Evolutionary conservation across 805 yeast genomes (phyloP).

Genomic region (Hanseniaspora guilliermondii): DNA sequence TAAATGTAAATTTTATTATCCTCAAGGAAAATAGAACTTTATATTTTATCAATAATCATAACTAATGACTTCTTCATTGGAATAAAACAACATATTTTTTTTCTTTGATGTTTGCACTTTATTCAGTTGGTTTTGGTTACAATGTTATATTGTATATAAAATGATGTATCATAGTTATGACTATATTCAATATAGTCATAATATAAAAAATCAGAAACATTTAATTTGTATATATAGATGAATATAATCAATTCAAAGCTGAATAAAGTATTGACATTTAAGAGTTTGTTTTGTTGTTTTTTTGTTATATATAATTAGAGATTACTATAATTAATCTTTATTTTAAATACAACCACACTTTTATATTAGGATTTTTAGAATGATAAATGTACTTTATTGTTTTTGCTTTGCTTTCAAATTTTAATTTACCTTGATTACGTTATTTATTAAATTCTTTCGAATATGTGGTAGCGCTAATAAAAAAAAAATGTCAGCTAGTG

Average conservation of each 20-base stretch:
- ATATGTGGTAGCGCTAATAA: no score
- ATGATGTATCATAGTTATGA: neutral
- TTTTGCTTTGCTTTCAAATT: neutral
- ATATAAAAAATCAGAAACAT: neutral
- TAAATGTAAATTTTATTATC: slow-evolving; percentile 30
- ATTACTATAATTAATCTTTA: neutral
- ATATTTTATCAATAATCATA: neutral
- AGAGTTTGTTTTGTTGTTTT: neutral
- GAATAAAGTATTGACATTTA: no score
- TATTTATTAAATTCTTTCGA: no score
- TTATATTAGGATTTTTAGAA: neutral
- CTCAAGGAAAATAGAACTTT: neutral
- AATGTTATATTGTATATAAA: neutral
- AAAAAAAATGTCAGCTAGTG: no score
- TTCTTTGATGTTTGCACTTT: neutral
- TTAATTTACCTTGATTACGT: neutral
- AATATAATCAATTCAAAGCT: neutral
- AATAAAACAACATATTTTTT: neutral
- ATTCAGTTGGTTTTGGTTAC: neutral
- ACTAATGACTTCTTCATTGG: neutral
- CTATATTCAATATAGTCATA: neutral
- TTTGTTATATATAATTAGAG: neutral
- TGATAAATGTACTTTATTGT: neutral
- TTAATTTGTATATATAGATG: neutral
- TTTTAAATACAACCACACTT: neutral